Conservation (phyloP, 441 rosid genomes). For the Croton setiger region DNA sequence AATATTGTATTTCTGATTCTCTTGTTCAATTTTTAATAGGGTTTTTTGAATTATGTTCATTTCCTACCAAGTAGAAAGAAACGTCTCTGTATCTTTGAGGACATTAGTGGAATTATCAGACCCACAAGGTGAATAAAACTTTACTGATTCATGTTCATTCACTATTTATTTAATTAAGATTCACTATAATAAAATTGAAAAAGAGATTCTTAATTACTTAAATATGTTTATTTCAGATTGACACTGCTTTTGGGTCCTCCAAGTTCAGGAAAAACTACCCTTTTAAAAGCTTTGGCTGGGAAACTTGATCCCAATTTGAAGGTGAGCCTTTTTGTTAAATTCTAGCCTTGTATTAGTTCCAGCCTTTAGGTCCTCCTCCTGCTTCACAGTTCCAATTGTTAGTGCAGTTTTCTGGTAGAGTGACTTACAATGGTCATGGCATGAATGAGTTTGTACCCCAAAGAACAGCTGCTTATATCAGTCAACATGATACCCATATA, state of each 20-base stretch:
- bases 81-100: slow-evolving; percentile 58
- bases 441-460: slow-evolving; percentile 34
- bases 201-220: neutral
- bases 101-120: slow-evolving; percentile 66
- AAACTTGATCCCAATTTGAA: slow-evolving; percentile 26
- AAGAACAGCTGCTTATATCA: slow-evolving; percentile 31
- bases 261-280: slow-evolving; percentile 32
- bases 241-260: slow-evolving; percentile 47
- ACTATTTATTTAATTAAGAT: neutral
- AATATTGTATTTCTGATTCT: neutral
- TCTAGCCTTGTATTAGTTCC: neutral
- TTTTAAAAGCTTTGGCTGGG: slow-evolving; percentile 33
- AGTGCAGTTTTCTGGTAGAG: slow-evolving; percentile 28
- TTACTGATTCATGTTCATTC: neutral
- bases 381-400: neutral
- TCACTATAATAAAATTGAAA: neutral
- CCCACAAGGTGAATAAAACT: slow-evolving; percentile 44
- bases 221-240: slow-evolving; percentile 30
- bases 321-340: slow-evolving; percentile 11
- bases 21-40: slow-evolving; percentile 28
- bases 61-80: slow-evolving; percentile 53
- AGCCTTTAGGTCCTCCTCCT: neutral
- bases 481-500: slow-evolving; percentile 29
- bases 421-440: slow-evolving; percentile 31
- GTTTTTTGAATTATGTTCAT: slow-evolving; percentile 40